Base-by-base conservation (phyloP, 768 basidiomycete species). In the Sporobolomyces pararoseus region DNA sequence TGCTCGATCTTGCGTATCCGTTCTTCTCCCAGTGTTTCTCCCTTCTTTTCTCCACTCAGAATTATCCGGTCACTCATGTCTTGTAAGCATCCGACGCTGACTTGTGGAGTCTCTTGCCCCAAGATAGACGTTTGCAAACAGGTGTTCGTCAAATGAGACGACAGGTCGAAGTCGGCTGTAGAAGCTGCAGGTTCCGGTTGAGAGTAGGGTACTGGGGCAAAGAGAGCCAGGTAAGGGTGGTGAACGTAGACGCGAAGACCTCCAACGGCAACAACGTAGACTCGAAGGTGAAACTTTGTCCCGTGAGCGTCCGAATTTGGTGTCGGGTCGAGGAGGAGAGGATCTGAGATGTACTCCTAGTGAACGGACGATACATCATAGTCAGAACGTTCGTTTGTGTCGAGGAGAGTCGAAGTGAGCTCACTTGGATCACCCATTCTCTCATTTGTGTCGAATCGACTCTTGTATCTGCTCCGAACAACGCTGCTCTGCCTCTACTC, bases 361-460 rank as follows among this genome's bases (percentile, higher is more conserved):
- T 29, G 16, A 34, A n/a, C n/a, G n/a, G n/a, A n/a, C n/a, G n/a
- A n/a, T n/a, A n/a, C n/a, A n/a, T n/a, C n/a, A n/a, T n/a, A n/a
- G n/a, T n/a, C n/a, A n/a, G n/a, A n/a, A n/a, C n/a, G n/a, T n/a
- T n/a, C 14, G 25, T 23, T 19, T 16, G n/a, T 5, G 32, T 29
- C 17, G 17, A 58, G 46, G 4, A 34, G 54, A 46, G 12, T 25
- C 5, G 54, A 54, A 29, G 21, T 39, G 9, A 63, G 60, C 19
- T 71, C 70, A 91, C 95, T 86, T 98, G 96, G 44, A 97, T 86
- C 23, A 99, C 91, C 79, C 97, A 99, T 79, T 97, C 91, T 31
- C 95, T 85, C 51, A 99, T 83, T 75, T 96, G 95, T 14, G 90
- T 91, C 17, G 87, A 88, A 63, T 86, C 83, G 6, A 97, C 85